These are phyloP conservation scores for Colletotrichum lupini DNA, from an alignment of 2,329 filamentous ascomycete genomes.

Conservation along the genomic window DNA sequence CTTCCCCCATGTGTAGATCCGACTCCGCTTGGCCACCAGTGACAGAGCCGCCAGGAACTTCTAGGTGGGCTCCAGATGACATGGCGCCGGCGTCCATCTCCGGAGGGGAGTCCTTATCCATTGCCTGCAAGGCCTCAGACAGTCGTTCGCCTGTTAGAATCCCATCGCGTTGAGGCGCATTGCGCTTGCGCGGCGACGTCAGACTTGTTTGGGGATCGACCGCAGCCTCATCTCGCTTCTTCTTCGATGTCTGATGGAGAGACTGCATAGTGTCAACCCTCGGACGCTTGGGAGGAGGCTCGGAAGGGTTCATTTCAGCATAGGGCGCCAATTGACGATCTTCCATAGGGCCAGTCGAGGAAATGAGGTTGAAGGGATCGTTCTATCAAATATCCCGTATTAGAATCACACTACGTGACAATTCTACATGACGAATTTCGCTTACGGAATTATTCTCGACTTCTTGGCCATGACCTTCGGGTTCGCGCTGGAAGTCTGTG, in stretches of 20 bases:
- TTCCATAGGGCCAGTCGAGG: not conserved
- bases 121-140: not conserved
- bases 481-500: too few relatives aligned
- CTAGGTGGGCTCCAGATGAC: not conserved
- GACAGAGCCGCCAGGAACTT: not conserved
- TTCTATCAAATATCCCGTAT: too few relatives aligned
- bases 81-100: not conserved
- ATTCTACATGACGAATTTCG: too few relatives aligned
- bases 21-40: not conserved
- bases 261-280: not conserved
- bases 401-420: too few relatives aligned
- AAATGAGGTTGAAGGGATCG: too few relatives aligned
- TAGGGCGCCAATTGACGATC: not conserved
- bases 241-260: not conserved
- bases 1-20: too few relatives aligned
- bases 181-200: not conserved
- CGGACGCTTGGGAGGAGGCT: not conserved
- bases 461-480: too few relatives aligned
- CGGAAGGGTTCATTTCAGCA: not conserved
- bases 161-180: too few relatives aligned
- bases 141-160: not conserved
- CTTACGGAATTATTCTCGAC: too few relatives aligned
- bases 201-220: not conserved
- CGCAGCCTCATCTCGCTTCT: not conserved
- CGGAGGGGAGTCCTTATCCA: too few relatives aligned